Percentiles rank a stretch among this genome's conserved stretches.
Conservation (phyloP, 805 yeast species). For the Candida jianshihensis region DNA sequence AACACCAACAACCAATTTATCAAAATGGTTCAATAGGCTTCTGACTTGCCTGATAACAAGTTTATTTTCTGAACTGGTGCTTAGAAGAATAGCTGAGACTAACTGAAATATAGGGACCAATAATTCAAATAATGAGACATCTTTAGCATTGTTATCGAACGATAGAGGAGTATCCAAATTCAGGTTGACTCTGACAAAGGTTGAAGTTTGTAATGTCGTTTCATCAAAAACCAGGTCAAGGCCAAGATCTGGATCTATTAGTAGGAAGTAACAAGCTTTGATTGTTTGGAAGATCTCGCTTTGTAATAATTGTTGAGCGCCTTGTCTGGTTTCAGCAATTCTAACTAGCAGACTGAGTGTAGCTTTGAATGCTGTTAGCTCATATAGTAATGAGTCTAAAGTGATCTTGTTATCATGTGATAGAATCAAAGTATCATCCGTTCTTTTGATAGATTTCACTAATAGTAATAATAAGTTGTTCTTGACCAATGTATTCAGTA, state of each 20-base stretch:
- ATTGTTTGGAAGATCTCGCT: constrained; percentile 64
- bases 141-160: constrained; percentile 23
- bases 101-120: constrained; percentile 71
- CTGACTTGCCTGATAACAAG: constrained; percentile 48
- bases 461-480: constrained; percentile 61
- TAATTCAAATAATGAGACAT: constrained; percentile 56
- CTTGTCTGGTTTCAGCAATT: constrained; percentile 67
- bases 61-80: constrained; percentile 72
- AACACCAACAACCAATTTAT: constrained; percentile 52
- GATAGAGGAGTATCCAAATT: constrained; percentile 47
- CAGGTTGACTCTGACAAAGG: constrained; percentile 36
- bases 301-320: constrained; percentile 72
- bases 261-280: constrained; percentile 46
- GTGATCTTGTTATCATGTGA: constrained; percentile 32
- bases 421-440: constrained; percentile 52
- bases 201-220: constrained; percentile 21
- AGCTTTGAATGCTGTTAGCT: constrained; percentile 70
- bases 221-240: constrained; percentile 43
- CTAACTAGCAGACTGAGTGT: constrained; percentile 62
- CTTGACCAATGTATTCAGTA: constrained; percentile 53
- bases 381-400: constrained; percentile 55
- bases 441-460: constrained; percentile 58
- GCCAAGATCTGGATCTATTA: constrained; percentile 77
- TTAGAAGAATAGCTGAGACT: constrained; percentile 55
- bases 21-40: constrained; percentile 43